These are phyloP conservation scores for Dissophora globulifera DNA, from an alignment of 192 early-diverging fungal species.

Conservation along the genomic window DNA sequence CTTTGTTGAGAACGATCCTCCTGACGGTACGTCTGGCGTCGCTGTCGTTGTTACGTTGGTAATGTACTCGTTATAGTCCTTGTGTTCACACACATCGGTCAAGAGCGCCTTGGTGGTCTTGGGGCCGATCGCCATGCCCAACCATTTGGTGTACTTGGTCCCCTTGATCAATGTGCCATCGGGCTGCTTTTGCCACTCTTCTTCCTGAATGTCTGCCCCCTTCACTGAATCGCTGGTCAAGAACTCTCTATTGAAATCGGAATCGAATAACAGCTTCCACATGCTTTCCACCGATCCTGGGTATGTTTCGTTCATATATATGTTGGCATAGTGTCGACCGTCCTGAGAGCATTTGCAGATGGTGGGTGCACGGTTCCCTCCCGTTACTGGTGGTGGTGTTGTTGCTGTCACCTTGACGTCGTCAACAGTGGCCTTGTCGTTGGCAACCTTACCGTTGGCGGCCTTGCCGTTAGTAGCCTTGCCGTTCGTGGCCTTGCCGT, in stretches of 20 bases:
- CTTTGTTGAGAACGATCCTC: constrained; percentile 63
- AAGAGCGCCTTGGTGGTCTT: constrained; percentile 66
- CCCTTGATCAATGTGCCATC: constrained; percentile 27
- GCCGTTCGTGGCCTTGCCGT: no score
- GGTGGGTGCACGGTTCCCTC: constrained; percentile 33
- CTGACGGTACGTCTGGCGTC: constrained; percentile 69
- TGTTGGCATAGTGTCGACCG: constrained; percentile 57
- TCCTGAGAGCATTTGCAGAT: constrained; percentile 60
- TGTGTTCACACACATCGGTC: constrained; percentile 58
- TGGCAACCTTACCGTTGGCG: no score
- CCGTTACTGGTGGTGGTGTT: not conserved
- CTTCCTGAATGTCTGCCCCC: constrained; percentile 54
- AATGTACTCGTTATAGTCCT: constrained; percentile 60
- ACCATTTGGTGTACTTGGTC: constrained; percentile 32
- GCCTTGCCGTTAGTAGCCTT: no score
- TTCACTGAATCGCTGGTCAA: constrained; percentile 59
- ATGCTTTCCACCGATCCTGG: constrained; percentile 58
- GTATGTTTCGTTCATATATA: constrained; percentile 58
- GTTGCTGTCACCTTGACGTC: not conserved
- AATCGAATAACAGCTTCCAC: constrained; percentile 65
- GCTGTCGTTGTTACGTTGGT: constrained; percentile 60
- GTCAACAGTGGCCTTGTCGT: no score
- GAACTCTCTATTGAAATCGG: constrained; percentile 57
- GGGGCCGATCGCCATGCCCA: constrained; percentile 54
- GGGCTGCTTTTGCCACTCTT: constrained; percentile 13